Base-by-base conservation (phyloP, 2,329 filamentous ascomycete genomes). In the Lachnellula occidentalis region DNA sequence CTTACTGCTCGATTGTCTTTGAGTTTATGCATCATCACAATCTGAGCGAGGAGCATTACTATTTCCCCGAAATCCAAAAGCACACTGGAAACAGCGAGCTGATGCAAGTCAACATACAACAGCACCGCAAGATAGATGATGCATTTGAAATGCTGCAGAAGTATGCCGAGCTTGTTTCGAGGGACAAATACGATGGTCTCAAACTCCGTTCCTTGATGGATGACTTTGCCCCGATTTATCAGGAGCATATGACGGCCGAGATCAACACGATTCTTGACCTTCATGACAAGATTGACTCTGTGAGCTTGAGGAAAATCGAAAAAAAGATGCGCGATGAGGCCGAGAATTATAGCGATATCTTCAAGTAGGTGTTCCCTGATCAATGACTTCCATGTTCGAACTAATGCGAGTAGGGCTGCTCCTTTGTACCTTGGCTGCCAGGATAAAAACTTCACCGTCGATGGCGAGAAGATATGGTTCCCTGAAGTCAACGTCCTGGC, bases 1-100 rank as follows among this genome's bases (percentile, higher is more conserved):
- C 59, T 2, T 66, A 66, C 11, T 73, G 69, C 67, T 60, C 59
- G 17, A 66, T 69, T 15, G 67, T 66, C 37, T 61, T 58, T 36
- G 59, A 60, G 6, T 63, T 63, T 39, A 66, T 73, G 5, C 59
- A 71, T 37, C 68, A 72, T 54, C 71, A 72, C 54, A 71, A 73
- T 53, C 49, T 59, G 1, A 56, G 62, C 36, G 71, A 73, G 51
- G 71, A 73, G 48, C 54, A 45, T 0, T 54, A 63, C 45, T 69
- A 71, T 24, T 73, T 74, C 52, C 70, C 71, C 1, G 66, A 61
- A 31, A 56, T 72, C 5, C 67, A 69, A 31, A 64, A 62, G n/a
- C 58, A 69, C 19, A 65, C 64, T 7, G 61, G 64, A 6, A 59
- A 64, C 27, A 59, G 61, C 0, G 66, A 64, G 1, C 27, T 70